Evolutionary conservation across 2,329 filamentous ascomycete genomes (phyloP).

Genomic region (Periconia digitata): DNA sequence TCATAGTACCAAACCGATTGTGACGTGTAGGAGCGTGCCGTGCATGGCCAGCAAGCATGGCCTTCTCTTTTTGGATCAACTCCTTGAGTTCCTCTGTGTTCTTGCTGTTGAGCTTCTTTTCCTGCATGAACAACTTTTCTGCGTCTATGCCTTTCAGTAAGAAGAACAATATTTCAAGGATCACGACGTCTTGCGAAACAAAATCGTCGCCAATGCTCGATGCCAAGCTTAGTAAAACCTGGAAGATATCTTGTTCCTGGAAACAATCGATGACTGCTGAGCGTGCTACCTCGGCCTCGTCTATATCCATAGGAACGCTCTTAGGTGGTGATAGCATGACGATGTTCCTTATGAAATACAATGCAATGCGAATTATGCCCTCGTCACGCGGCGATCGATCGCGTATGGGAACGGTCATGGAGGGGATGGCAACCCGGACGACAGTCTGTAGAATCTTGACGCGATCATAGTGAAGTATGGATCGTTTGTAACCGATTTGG

Average conservation of each 20-base stretch:
- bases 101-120: slow-evolving; percentile 68
- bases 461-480: slow-evolving; percentile 80
- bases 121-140: slow-evolving; percentile 81
- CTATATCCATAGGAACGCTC: slow-evolving; percentile 75
- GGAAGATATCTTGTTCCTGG: slow-evolving; percentile 85
- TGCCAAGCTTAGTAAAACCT: slow-evolving; percentile 79
- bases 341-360: slow-evolving; percentile 89
- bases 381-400: slow-evolving; percentile 81
- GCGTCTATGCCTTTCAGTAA: slow-evolving; percentile 86
- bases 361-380: slow-evolving; percentile 84
- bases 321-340: slow-evolving; percentile 78
- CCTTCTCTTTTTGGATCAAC: slow-evolving; percentile 78
- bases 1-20: slow-evolving; percentile 94
- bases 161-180: slow-evolving; percentile 91
- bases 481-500: slow-evolving; percentile 86
- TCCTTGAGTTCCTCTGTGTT: slow-evolving; percentile 72
- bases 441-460: slow-evolving; percentile 77
- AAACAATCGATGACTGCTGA: slow-evolving; percentile 88
- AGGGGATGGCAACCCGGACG: slow-evolving; percentile 78
- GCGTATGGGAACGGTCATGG: slow-evolving; percentile 75
- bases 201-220: slow-evolving; percentile 96
- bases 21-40: slow-evolving; percentile 82
- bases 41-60: slow-evolving; percentile 77
- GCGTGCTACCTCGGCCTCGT: slow-evolving; percentile 85
- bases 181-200: slow-evolving; percentile 79